Evolutionary conservation across 352 stramenopile species (phyloP), one percentile per base, ranked within the genome.

Genomic region (Phytophthora vignae): DNA sequence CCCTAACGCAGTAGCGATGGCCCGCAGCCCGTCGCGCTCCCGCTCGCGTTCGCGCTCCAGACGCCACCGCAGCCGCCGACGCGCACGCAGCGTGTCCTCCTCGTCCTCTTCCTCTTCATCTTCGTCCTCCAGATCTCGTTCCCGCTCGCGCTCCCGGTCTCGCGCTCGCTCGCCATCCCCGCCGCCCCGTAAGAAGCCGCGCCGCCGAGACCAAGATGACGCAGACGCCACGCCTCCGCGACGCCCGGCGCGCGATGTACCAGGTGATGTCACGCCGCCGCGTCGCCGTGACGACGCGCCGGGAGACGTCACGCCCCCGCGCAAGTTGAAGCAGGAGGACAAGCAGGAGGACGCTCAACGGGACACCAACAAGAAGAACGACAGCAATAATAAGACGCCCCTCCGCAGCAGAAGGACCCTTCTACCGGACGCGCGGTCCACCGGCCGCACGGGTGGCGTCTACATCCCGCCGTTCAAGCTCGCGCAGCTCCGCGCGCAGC

Each of bases 401-500:
- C 64, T 71, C 5, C 42, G 55, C 8, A 66, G 58, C 8, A 63
- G 54, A 36, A 68, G 62, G 42, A 65, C 60, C 31, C 71, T 40
- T 14, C 33, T 40, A 5, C 33, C 73, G 29, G 83, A 95, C 53
- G 62, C 65, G 0, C 78, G 79, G 31, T 76, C 38, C 27, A 75
- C 62, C 10, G 90, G 92, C 4, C 85, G 92, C 27, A 96, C 91
- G 1, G 94, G 93, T 12, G 94, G 94, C 21, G 90, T 98, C 19
- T 98, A 98, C 81, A 87, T 98, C 25, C 94, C 94, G 2, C 94
- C 94, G 7, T 97, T 97, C 73, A 98, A 98, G 77, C 78, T 98
- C 17, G 93, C 91, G 12, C 88, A 95, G 67, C 79, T 97, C 67
- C 76, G 72, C 11, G 60, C 84, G 36, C 71, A 90, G 27, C 66